Evolutionary conservation across 208 protist genomes (phyloP).

Genomic region (Trypanosoma lewisi): DNA sequence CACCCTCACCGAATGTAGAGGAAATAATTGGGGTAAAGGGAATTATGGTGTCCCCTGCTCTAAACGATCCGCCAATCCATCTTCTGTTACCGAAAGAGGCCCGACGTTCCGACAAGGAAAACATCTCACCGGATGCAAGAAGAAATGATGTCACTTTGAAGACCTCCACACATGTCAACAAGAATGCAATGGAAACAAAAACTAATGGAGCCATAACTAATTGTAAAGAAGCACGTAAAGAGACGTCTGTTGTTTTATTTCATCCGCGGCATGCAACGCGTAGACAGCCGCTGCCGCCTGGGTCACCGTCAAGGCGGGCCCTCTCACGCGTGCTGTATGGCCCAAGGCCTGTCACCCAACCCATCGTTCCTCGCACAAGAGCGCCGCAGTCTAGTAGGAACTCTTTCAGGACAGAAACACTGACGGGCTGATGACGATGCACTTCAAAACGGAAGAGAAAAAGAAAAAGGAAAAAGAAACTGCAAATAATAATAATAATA

Average conservation of each 20-base stretch:
- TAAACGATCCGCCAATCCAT: too few relatives aligned
- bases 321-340: neutral
- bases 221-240: neutral
- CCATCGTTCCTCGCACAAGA: conserved; percentile 19
- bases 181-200: neutral
- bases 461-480: too few relatives aligned
- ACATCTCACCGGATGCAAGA: neutral
- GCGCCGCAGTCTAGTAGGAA: neutral
- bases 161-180: neutral
- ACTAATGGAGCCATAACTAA: neutral
- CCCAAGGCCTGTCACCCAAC: neutral
- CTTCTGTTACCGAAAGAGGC: neutral
- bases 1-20: conserved; percentile 3
- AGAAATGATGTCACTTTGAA: neutral
- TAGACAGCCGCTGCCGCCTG: conserved; percentile 6
- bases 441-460: too few relatives aligned
- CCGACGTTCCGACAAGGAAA: neutral
- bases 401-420: neutral
- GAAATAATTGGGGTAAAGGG: neutral
- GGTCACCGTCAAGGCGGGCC: conserved; percentile 19
- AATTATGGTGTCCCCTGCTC: neutral
- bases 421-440: too few relatives aligned
- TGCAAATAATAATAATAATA: too few relatives aligned
- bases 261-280: neutral
- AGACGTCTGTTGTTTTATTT: neutral